phyloP scores from a whole-genome alignment of 2,329 filamentous ascomycete genomes.

The Aspergillus sp. region DNA sequence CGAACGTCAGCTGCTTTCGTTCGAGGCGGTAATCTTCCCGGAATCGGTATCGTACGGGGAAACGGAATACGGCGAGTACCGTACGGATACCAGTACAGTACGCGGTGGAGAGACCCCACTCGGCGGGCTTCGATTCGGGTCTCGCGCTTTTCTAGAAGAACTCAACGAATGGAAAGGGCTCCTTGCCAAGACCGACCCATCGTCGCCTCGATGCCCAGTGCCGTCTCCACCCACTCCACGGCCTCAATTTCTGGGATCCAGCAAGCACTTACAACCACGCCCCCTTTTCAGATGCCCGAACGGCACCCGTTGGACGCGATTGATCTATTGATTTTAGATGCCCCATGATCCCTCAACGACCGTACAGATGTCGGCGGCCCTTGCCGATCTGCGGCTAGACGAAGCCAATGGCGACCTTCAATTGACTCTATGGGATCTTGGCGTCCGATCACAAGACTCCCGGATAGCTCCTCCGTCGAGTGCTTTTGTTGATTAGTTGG shows the following conservation, averaged over 20 bases:
- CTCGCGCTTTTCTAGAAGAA: constrained; percentile 16
- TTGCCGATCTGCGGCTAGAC: constrained; percentile 3
- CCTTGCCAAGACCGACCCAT: not conserved
- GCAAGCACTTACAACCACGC: not conserved
- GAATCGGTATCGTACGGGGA: not conserved
- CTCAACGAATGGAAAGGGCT: constrained; percentile 1
- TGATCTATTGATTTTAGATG: not conserved
- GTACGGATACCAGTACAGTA: not conserved
- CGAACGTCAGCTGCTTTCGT: not conserved
- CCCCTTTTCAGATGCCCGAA: not conserved
- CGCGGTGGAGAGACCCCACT: not conserved
- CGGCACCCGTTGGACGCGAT: too few species aligned
- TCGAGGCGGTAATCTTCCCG: not conserved
- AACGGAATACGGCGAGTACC: not conserved
- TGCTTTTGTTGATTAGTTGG: too few species aligned
- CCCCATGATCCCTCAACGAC: not conserved
- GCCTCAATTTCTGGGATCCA: not conserved
- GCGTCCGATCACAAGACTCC: constrained; percentile 11
- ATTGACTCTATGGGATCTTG: constrained; percentile 11
- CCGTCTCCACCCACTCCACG: constrained; percentile 5
- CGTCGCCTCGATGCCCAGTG: constrained; percentile 1
- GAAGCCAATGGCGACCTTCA: constrained; percentile 3
- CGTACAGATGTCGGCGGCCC: not conserved
- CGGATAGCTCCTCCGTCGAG: not conserved
- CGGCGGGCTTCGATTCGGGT: not conserved